Evolutionary conservation across 1,139 yeast species (phyloP).

Genomic region (Yamadazyma kanchanaburiensis): DNA sequence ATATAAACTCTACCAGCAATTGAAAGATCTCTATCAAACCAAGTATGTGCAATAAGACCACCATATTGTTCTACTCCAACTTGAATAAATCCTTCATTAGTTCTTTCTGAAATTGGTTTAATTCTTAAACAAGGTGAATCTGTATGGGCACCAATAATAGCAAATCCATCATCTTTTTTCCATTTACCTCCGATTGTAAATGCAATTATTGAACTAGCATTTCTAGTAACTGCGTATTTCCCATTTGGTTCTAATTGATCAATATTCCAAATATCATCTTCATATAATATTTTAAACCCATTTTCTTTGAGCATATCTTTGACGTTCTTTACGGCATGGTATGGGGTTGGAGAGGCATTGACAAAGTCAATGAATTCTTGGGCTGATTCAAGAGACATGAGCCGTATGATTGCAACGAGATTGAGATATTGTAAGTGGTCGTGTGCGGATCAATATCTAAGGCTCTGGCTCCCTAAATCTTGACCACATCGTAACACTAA

Average conservation of each 20-base stretch:
- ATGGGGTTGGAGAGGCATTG: constrained; percentile 89
- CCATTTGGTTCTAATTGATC: constrained; percentile 46
- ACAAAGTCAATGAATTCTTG: constrained; percentile 71
- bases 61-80: constrained; percentile 95
- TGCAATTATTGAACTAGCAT: constrained; percentile 84
- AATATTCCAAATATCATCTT: constrained; percentile 64
- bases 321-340: constrained; percentile 79
- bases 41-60: constrained; percentile 88
- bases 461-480: too few relatives aligned
- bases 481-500: too few relatives aligned
- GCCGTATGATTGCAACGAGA: too few relatives aligned
- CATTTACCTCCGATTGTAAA: constrained; percentile 76
- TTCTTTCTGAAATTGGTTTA: constrained; percentile 81
- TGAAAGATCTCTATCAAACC: constrained; percentile 92
- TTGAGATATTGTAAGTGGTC: too few relatives aligned
- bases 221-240: constrained; percentile 80
- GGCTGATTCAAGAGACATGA: constrained; percentile 27
- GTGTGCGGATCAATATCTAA: too few relatives aligned
- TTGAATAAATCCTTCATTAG: constrained; percentile 76
- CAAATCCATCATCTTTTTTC: constrained; percentile 77
- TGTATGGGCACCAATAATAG: constrained; percentile 92
- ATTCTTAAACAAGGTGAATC: constrained; percentile 92
- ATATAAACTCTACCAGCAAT: constrained; percentile 88
- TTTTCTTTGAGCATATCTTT: constrained; percentile 49
- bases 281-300: constrained; percentile 75